phyloP scores from a whole-genome alignment of 1,139 yeast species.

The Hansenula sp. region DNA sequence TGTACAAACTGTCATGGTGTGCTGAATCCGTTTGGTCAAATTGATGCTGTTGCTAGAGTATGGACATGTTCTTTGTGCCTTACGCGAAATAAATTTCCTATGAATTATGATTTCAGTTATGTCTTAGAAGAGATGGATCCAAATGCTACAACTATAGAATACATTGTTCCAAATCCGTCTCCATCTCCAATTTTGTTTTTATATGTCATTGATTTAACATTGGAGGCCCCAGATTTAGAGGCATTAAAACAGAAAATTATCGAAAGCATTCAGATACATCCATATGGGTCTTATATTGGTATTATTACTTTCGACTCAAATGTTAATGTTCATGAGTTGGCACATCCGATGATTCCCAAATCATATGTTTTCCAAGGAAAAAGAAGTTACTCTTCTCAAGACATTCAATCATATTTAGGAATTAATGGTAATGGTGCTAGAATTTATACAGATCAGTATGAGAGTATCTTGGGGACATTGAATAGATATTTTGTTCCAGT shows the following conservation, averaged over 20 bases:
- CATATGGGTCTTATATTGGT: conserved; percentile 56
- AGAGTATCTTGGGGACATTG: conserved; percentile 33
- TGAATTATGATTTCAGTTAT: conserved; percentile 36
- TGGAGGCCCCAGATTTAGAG: conserved; percentile 54
- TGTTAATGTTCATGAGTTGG: conserved; percentile 59
- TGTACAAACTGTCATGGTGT: conserved; percentile 53
- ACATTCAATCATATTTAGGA: conserved; percentile 48
- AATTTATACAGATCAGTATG: conserved; percentile 8
- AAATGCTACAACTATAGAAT: conserved; percentile 53
- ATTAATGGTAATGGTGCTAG: conserved; percentile 35
- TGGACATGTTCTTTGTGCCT: conserved; percentile 61
- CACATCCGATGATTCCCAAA: conserved; percentile 28
- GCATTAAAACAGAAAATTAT: conserved; percentile 52
- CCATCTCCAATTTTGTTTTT: conserved; percentile 53
- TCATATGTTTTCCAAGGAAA: conserved; percentile 49
- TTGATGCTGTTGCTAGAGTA: conserved; percentile 48
- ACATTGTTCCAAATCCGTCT: conserved; percentile 40
- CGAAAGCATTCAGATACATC: conserved; percentile 48
- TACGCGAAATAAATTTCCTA: conserved; percentile 50
- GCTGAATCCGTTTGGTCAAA: conserved; percentile 52
- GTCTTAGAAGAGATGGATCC: conserved; percentile 40
- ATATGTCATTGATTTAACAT: conserved; percentile 57
- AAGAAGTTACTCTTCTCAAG: conserved; percentile 45
- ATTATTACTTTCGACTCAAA: conserved; percentile 58
- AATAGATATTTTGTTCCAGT: conserved; percentile 12